These are phyloP conservation scores for Azolla pinnata DNA, from an alignment of 75 land plant genomes.

Conservation along the genomic window DNA sequence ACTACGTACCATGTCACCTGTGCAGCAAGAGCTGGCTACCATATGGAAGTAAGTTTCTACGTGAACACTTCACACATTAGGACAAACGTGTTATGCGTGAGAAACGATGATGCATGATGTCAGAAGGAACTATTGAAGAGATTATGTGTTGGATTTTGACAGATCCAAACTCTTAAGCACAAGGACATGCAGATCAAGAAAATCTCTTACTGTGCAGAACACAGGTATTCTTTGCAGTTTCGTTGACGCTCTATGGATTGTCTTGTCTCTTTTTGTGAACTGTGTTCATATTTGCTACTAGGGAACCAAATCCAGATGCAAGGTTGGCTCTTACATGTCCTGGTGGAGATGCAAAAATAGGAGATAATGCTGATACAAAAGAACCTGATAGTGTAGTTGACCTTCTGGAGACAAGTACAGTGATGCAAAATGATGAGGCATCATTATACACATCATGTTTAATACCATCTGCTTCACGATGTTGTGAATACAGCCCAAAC, in stretches of 20 bases:
- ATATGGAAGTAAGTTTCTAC: conserved; percentile 93
- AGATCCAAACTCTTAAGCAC: too few relatives aligned
- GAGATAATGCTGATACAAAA: neutral
- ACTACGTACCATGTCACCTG: conserved; percentile 89
- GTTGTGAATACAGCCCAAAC: neutral
- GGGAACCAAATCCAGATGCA: conserved; percentile 11
- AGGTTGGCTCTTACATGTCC: neutral
- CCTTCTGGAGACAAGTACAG: neutral
- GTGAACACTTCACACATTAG: too few relatives aligned
- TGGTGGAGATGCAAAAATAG: neutral
- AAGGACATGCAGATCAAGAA: too few relatives aligned
- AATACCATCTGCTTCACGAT: neutral
- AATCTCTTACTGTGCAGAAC: neutral
- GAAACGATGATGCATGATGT: too few relatives aligned
- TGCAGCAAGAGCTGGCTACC: conserved; percentile 89
- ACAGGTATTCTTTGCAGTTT: too few relatives aligned
- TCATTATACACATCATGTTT: neutral
- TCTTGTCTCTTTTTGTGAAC: neutral
- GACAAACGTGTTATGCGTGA: too few relatives aligned
- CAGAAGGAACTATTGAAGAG: too few relatives aligned
- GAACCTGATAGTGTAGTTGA: conserved; percentile 7
- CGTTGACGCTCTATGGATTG: too few relatives aligned
- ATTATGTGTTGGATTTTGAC: too few relatives aligned
- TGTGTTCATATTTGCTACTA: neutral
- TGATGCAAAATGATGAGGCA: neutral